Percentiles rank a stretch among this genome's conserved stretches.
phyloP scores from a whole-genome alignment of 176 grass and related monocot species.

The Phoenix dactylifera region DNA sequence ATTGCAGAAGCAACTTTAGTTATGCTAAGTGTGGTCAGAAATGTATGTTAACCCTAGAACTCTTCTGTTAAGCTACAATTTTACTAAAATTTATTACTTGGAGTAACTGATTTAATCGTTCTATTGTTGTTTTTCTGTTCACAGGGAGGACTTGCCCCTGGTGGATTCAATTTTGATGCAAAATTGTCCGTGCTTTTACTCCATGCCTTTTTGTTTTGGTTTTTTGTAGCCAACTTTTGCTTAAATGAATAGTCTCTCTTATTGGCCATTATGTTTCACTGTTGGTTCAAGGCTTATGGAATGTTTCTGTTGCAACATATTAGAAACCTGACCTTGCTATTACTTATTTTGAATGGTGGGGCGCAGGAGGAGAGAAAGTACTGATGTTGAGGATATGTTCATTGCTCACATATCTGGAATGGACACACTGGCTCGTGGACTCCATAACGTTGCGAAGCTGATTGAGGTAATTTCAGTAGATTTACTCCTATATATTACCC shows the following conservation, averaged over 20 bases:
- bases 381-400: constrained; percentile 93
- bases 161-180: constrained; percentile 97
- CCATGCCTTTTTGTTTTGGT: constrained; percentile 10
- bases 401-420: constrained; percentile 95
- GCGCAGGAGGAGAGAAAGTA: constrained; percentile 87
- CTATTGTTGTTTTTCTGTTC: constrained; percentile 8
- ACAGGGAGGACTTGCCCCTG: constrained; percentile 90
- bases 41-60: constrained; percentile 48
- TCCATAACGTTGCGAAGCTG: constrained; percentile 69
- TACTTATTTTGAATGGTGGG: constrained; percentile 7
- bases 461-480: constrained; percentile 50
- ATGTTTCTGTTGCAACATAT: too few relatives aligned
- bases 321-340: constrained; percentile 8
- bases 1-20: constrained; percentile 86
- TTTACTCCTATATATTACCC: not conserved
- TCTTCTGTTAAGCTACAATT: not conserved
- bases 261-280: too few relatives aligned
- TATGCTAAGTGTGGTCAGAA: constrained; percentile 95
- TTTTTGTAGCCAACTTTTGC: not conserved
- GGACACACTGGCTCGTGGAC: constrained; percentile 88
- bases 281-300: too few relatives aligned
- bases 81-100: too few relatives aligned
- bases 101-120: too few relatives aligned
- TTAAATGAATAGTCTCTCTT: too few relatives aligned
- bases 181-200: constrained; percentile 53